Evolutionary conservation across 768 basidiomycete genomes (phyloP).

Genomic region (Symmetrospora coprosmae): DNA sequence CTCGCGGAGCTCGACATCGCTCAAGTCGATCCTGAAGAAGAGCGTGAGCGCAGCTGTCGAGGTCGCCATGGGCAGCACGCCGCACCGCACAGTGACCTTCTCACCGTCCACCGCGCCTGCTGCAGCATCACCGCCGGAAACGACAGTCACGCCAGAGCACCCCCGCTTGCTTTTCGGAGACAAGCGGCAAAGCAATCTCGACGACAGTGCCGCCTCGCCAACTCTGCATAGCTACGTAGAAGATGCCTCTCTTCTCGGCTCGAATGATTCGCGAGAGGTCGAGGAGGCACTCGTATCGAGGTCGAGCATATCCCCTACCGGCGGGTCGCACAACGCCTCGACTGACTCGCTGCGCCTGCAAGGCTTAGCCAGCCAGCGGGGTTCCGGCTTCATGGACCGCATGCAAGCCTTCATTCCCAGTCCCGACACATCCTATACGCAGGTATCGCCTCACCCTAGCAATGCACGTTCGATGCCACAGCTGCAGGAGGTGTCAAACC

Average conservation of each 20-base stretch:
- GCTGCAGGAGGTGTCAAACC: constrained; percentile 17
- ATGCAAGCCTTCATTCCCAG: constrained; percentile 6
- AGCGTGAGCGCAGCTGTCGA: neutral
- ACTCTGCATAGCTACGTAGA: neutral
- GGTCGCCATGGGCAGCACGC: neutral
- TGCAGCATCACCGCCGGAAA: constrained; percentile 3
- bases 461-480: neutral
- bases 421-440: neutral
- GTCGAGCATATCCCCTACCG: neutral
- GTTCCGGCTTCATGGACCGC: constrained; percentile 13
- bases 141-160: constrained; percentile 6
- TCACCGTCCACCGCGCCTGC: constrained; percentile 7
- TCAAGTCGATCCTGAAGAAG: constrained; percentile 21
- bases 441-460: no score
- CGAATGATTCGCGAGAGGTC: neutral
- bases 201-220: neutral
- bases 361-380: neutral
- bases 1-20: constrained; percentile 11
- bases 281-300: constrained; percentile 16
- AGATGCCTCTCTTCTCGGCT: neutral
- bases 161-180: neutral
- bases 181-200: neutral
- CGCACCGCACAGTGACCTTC: constrained; percentile 10
- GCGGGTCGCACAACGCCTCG: neutral
- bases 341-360: neutral